These are phyloP conservation scores for Suillus spraguei DNA, from an alignment of 768 basidiomycete species.

Conservation along the genomic window DNA sequence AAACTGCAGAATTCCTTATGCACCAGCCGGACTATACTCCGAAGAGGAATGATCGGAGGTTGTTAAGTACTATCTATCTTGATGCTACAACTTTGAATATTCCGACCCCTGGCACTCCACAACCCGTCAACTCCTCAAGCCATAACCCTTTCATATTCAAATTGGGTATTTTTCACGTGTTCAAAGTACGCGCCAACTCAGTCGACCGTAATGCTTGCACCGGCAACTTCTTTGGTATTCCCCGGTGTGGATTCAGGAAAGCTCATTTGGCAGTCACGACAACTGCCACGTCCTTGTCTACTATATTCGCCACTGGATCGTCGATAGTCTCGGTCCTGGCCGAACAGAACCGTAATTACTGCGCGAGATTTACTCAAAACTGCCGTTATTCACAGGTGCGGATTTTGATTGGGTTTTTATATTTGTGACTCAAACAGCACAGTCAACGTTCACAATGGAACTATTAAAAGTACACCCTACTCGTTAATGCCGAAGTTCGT, in stretches of 20 bases:
- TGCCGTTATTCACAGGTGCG: not conserved
- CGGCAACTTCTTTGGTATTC: not conserved
- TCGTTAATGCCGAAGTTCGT: not conserved
- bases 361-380: not conserved
- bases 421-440: not conserved
- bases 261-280: not conserved
- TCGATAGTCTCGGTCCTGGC: not conserved
- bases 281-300: constrained; percentile 1
- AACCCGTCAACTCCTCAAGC: not conserved
- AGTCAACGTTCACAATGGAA: not conserved
- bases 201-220: not conserved
- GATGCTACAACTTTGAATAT: not conserved
- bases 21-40: not conserved
- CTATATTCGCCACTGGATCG: not conserved
- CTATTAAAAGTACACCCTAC: too few species aligned
- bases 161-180: not conserved
- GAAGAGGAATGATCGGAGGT: not conserved
- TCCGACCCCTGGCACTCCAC: not conserved
- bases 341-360: not conserved
- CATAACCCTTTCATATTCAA: not conserved
- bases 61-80: not conserved
- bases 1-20: not conserved
- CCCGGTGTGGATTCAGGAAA: not conserved
- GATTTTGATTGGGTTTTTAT: not conserved
- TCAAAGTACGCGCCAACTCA: not conserved